Base-by-base conservation (phyloP, 495 filamentous ascomycete genomes). In the Aspergillus baeticus region DNA sequence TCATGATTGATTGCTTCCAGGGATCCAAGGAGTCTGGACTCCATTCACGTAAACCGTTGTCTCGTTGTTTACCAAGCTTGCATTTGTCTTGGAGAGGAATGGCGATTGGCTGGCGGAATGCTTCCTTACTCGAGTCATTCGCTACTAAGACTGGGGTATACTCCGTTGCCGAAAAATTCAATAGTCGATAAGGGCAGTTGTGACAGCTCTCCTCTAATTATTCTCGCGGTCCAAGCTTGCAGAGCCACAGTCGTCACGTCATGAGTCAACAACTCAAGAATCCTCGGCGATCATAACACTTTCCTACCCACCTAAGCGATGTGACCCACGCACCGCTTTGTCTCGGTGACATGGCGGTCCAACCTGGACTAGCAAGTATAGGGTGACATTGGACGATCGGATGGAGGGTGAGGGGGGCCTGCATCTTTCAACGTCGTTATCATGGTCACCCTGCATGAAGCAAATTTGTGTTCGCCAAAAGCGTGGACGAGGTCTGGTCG, bases 141-240 rank as follows among this genome's bases (percentile, higher is more conserved):
- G 8, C 4, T 3, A 29, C 26, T 8, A 8, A 13, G 4, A 37
- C 35, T 37, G 35, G 10, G 14, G 17, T 33, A n/a, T 14, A 35
- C 14, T 26, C 4, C 42, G 22, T 13, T 53, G 49, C 56, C 36
- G 18, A 34, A 44, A 47, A 41, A 53, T 42, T 49, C 53, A 56
- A 56, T 60, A 60, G 57, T 55, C 50, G 21, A 43, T 21, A 36
- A 45, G 46, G 41, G 20, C 23, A 54, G 22, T 56, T 38, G 48
- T 60, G 53, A 60, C 53, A 60, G 58, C 58, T 60, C 58, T 52
- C 3, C 22, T 51, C 10, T 3, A 29, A 29, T 29, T 29, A 29
- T 29, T 29, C 26, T 29, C 26, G 26, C 26, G 8, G 41, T 6
- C 51, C 15, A 33, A 20, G 23, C 44, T 23, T 49, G 23, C 34